Base-by-base conservation (phyloP, 257 asterid species). In the Sherardia arvensis region DNA sequence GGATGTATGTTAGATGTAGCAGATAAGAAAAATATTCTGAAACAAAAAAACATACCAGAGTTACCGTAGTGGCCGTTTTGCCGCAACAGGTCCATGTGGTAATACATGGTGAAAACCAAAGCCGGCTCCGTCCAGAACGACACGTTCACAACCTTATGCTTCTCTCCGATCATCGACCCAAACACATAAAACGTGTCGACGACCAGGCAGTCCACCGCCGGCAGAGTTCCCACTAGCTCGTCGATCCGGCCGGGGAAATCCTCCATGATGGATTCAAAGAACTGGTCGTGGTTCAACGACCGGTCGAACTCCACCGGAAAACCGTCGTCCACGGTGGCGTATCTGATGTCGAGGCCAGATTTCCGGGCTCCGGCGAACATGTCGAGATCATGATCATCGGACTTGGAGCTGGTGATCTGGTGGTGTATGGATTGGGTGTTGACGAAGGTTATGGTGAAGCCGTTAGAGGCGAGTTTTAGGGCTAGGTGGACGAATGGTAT, bases 81-180 rank as follows among this genome's bases (percentile, higher is more conserved):
- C 48, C 69, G 63, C 1, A 87, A 65, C 7, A 87, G 80, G 20
- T 87, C 61, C 75, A 69, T 59, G 69, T 83, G 85, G 71, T 79
- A 83, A 33, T 77, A 74, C 23, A 80, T 15, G 0, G 85, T 76
- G 59, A 76, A 82, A 0, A 78, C 85, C 36, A 78, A 53, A 5
- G 91, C 87, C 12, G 91, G 76, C 61, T 84, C 77, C 7, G 95
- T 81, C 88, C 88, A 86, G 65, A 82, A 77, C 21, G 91, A 84
- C 17, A 79, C 81, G 47, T 78, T 73, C 29, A 84, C 76, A 23
- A 84, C 62, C 1, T 69, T 55, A 20, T 84, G 66, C 63, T 84
- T 84, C 12, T 36, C 61, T 7, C 87, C 78, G 12, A 86, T 74
- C 15, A n/a, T 66, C 49, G 66, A 70, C 5, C 79, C 68, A 84